These are phyloP conservation scores for Eudorina sp. DNA, from an alignment of 139 green algal genomes.

Conservation along the genomic window DNA sequence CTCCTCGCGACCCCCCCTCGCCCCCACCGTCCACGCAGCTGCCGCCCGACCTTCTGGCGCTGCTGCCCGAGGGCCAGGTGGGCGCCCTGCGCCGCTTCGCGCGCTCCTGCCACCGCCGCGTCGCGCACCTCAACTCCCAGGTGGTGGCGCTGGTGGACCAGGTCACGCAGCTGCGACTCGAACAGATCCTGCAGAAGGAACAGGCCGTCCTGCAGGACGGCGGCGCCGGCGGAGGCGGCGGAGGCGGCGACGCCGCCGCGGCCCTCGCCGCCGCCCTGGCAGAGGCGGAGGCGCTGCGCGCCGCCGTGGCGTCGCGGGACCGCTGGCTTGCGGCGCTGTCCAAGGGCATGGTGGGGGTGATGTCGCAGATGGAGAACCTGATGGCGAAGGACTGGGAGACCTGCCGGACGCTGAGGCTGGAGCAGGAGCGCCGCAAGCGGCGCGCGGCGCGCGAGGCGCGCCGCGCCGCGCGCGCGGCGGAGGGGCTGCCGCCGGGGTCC, in stretches of 20 bases:
- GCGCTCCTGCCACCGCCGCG: constrained; percentile 36
- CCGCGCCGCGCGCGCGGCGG: neutral
- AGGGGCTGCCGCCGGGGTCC: neutral
- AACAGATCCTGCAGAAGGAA: neutral
- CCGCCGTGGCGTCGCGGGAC: constrained; percentile 21
- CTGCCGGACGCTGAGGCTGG: constrained; percentile 5
- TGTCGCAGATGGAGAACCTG: constrained; percentile 23
- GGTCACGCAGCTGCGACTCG: neutral
- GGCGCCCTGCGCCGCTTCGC: constrained; percentile 31
- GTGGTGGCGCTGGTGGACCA: constrained; percentile 44
- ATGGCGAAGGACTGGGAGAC: constrained; percentile 23
- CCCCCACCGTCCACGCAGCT: constrained; percentile 1
- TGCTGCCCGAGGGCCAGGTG: neutral
- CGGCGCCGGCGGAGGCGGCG: neutral
- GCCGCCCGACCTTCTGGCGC: neutral
- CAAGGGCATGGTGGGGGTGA: neutral
- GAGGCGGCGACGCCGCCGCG: neutral
- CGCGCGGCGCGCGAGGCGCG: neutral
- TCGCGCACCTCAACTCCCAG: constrained; percentile 33
- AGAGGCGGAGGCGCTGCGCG: constrained; percentile 6
- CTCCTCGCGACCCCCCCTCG: neutral
- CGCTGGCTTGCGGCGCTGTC: neutral
- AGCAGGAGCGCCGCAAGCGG: constrained; percentile 14
- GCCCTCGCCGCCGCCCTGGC: neutral
- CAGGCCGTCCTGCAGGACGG: neutral